Evolutionary conservation across 2,329 filamentous ascomycete genomes (phyloP).

Genomic region (Neopestalotiopsis clavispora): DNA sequence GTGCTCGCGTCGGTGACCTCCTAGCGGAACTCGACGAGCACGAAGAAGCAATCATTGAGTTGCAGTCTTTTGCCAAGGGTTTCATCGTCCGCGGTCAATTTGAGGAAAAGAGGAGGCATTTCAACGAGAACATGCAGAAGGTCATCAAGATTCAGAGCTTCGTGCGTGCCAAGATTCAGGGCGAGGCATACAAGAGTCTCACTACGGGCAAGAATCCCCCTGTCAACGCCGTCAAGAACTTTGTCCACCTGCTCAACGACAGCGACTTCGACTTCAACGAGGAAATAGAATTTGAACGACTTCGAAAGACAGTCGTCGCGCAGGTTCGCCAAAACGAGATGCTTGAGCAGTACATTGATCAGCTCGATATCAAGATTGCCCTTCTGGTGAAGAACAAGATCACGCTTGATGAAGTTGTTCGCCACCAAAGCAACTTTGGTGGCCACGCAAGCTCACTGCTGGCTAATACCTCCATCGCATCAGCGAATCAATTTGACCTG

Average conservation of each 20-base stretch:
- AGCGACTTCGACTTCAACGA: constrained; percentile 99
- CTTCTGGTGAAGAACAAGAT: constrained; percentile 99
- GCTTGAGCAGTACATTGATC: constrained; percentile 96
- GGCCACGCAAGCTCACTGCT: constrained; percentile 85
- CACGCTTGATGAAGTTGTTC: constrained; percentile 94
- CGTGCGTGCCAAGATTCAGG: constrained; percentile 90
- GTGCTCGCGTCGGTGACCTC: constrained; percentile 74
- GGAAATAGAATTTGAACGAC: constrained; percentile 93
- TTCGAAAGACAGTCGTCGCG: constrained; percentile 95
- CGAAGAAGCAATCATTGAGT: constrained; percentile 74
- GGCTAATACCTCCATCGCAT: constrained; percentile 86
- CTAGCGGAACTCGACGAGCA: constrained; percentile 81
- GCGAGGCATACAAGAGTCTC: constrained; percentile 96
- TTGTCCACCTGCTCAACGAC: constrained; percentile 96
- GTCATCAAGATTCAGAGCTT: constrained; percentile 99
- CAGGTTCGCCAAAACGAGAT: constrained; percentile 97
- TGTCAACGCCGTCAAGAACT: constrained; percentile 95
- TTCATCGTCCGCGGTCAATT: constrained; percentile 77
- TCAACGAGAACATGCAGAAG: constrained; percentile 97
- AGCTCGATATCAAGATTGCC: constrained; percentile 98
- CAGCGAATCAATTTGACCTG: constrained; percentile 90
- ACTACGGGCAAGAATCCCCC: constrained; percentile 96
- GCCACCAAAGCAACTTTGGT: constrained; percentile 95
- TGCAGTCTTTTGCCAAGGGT: constrained; percentile 78
- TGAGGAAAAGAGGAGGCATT: constrained; percentile 84